These are phyloP conservation scores for Panellus pusillus DNA, from an alignment of 768 basidiomycete species.

Conservation along the genomic window DNA sequence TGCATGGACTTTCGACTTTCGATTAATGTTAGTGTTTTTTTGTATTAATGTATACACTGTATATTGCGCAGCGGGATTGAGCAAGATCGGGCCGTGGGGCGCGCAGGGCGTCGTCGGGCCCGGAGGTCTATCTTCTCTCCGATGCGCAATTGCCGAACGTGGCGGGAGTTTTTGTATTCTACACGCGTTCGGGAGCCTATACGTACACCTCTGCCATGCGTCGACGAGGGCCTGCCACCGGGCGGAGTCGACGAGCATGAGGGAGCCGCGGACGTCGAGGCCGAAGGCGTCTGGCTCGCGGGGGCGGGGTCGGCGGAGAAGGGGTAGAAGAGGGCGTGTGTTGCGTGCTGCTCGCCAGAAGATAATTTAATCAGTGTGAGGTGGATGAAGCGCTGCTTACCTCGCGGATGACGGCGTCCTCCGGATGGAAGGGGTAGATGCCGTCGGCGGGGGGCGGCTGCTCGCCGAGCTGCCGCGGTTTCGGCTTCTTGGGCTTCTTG, in stretches of 20 bases:
- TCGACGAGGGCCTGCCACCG: conserved; percentile 42
- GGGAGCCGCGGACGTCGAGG: conserved; percentile 63
- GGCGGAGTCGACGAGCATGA: conserved; percentile 59
- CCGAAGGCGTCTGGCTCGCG: conserved; percentile 71
- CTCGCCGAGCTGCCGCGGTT: conserved; percentile 21
- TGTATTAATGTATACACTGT: no score
- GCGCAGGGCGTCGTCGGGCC: no score
- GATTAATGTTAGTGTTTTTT: no score
- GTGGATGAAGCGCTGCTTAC: conserved; percentile 37
- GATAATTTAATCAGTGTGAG: not conserved
- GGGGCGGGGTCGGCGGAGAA: conserved; percentile 53
- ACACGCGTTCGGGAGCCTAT: not conserved
- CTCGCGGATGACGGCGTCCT: conserved; percentile 73
- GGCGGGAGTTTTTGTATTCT: no score
- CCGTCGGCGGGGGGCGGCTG: conserved; percentile 43
- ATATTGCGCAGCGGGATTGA: no score
- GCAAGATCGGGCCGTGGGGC: no score
- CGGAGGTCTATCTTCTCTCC: no score
- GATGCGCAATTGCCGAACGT: no score
- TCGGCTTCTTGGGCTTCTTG: conserved; percentile 32
- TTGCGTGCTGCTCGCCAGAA: conserved; percentile 42
- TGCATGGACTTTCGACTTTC: no score
- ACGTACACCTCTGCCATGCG: conserved; percentile 37
- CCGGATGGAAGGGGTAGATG: conserved; percentile 79
- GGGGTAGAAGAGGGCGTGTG: conserved; percentile 48